A percentile compares a stretch with the other conserved stretches of the same genome.
Evolutionary conservation across 495 filamentous ascomycete genomes (phyloP).

Genomic region (Trichocladium uniseriatum): DNA sequence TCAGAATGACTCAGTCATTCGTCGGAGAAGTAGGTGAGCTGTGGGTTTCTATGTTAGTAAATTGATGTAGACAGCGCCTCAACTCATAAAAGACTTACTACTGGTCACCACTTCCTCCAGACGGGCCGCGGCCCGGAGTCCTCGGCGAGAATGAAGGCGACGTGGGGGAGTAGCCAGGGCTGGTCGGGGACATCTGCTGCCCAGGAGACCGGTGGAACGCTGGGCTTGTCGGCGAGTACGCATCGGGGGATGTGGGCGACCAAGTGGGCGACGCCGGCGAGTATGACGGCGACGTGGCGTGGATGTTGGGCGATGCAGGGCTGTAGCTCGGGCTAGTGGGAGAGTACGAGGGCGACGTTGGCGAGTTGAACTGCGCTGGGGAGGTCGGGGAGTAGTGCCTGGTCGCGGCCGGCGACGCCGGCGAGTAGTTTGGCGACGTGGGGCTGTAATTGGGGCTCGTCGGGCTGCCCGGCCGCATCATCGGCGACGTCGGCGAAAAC

Average conservation of each 20-base stretch:
- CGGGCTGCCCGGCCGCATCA: conserved; percentile 49
- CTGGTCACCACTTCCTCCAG: conserved; percentile 26
- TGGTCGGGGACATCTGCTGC: conserved; percentile 43
- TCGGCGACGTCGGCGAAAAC: conserved; percentile 75
- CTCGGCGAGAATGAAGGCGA: conserved; percentile 38
- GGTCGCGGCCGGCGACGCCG: conserved; percentile 53
- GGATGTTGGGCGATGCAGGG: conserved; percentile 55
- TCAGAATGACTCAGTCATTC: conserved; percentile 20
- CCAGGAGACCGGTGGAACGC: conserved; percentile 52
- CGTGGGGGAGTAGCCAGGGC: conserved; percentile 46
- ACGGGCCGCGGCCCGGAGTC: conserved; percentile 28
- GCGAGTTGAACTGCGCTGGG: conserved; percentile 44
- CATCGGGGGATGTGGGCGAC: conserved; percentile 58
- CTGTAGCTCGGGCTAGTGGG: conserved; percentile 51
- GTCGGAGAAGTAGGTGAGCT: conserved; percentile 30
- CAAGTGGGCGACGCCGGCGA: conserved; percentile 64
- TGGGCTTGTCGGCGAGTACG: conserved; percentile 71
- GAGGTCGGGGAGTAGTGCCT: conserved; percentile 57
- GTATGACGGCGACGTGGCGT: conserved; percentile 54
- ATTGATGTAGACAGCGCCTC: too few relatives aligned
- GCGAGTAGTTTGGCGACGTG: conserved; percentile 75
- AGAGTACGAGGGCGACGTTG: conserved; percentile 61
- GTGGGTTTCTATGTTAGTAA: too few relatives aligned
- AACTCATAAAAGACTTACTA: conserved; percentile 32
- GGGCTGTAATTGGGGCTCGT: conserved; percentile 68